These are phyloP conservation scores for Boechera stricta DNA, from an alignment of 345 rosid genomes.

Conservation along the genomic window DNA sequence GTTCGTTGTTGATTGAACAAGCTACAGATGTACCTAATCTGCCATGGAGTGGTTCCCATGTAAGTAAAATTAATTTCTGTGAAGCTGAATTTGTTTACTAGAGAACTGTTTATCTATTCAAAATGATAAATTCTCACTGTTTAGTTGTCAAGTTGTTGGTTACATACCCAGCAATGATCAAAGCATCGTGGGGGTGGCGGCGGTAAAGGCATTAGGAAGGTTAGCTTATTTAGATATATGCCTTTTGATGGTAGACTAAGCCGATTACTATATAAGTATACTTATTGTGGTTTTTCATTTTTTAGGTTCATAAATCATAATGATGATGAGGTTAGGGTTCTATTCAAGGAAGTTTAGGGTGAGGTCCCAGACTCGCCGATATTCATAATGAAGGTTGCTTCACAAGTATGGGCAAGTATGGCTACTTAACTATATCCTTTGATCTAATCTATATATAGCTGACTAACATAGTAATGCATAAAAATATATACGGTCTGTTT, in stretches of 20 bases:
- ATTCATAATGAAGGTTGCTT: constrained; percentile 99
- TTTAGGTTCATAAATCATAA: constrained; percentile 68
- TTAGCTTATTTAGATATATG: constrained; percentile 41
- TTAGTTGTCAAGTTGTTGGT: constrained; percentile 96
- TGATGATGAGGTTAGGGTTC: constrained; percentile 92
- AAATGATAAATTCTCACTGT: constrained; percentile 5
- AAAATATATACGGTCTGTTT: too few relatives aligned
- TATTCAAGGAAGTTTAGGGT: constrained; percentile 99
- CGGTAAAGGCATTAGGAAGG: constrained; percentile 99
- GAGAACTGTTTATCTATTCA: constrained; percentile 13
- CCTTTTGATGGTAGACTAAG: constrained; percentile 4
- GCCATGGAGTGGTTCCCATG: constrained; percentile 99
- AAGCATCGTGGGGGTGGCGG: constrained; percentile 99
- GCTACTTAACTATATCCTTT: constrained; percentile 32
- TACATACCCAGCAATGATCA: constrained; percentile 94
- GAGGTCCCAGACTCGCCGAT: constrained; percentile 99
- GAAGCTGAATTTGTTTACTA: constrained; percentile 12
- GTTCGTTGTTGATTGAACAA: constrained; percentile 98
- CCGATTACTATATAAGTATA: background rate
- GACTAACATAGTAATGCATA: background rate
- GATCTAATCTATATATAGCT: constrained; percentile 19
- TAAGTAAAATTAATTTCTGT: constrained; percentile 39
- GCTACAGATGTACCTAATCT: constrained; percentile 97
- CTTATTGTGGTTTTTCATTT: background rate
- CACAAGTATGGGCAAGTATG: constrained; percentile 63